Evolutionary conservation across 306 rosid species (phyloP).

Genomic region (Leucaena leucocephala): DNA sequence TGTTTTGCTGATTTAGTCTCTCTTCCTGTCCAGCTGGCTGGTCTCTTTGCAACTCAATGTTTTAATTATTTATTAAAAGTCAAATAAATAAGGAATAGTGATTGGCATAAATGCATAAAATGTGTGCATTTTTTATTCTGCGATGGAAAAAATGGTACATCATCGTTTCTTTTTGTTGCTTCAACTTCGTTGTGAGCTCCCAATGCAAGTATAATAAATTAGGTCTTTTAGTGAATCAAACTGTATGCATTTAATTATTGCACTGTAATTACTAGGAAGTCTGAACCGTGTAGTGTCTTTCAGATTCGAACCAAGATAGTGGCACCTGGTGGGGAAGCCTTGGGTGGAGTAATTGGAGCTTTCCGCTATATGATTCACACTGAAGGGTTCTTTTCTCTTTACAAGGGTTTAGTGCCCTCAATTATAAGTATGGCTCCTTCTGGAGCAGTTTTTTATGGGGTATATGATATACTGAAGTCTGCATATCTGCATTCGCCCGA

Average conservation of each 20-base stretch:
- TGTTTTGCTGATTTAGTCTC: constrained; percentile 13
- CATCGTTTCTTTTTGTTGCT: constrained; percentile 19
- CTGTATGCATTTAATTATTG: constrained; percentile 21
- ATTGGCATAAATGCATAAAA: neutral
- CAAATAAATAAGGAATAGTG: neutral
- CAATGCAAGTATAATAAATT: neutral
- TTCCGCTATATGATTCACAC: constrained; percentile 81
- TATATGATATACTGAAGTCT: constrained; percentile 83
- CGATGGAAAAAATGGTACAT: constrained; percentile 15
- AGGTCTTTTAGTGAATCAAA: constrained; percentile 21
- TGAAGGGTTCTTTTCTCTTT: constrained; percentile 90
- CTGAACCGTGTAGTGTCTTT: constrained; percentile 34
- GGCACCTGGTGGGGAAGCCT: constrained; percentile 96
- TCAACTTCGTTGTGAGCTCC: constrained; percentile 24
- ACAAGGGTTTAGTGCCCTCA: constrained; percentile 94
- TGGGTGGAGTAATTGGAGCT: constrained; percentile 92
- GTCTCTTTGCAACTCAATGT: neutral
- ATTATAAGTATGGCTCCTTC: constrained; percentile 95
- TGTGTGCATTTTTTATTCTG: constrained; percentile 25
- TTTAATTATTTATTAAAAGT: neutral
- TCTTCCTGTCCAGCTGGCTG: constrained; percentile 9
- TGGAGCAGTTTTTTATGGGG: constrained; percentile 95
- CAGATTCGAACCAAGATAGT: constrained; percentile 94
- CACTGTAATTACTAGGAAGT: constrained; percentile 22
- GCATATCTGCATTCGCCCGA: constrained; percentile 86